Conservation (phyloP, 2,329 filamentous ascomycete genomes). For the Byssothecium circinans region DNA sequence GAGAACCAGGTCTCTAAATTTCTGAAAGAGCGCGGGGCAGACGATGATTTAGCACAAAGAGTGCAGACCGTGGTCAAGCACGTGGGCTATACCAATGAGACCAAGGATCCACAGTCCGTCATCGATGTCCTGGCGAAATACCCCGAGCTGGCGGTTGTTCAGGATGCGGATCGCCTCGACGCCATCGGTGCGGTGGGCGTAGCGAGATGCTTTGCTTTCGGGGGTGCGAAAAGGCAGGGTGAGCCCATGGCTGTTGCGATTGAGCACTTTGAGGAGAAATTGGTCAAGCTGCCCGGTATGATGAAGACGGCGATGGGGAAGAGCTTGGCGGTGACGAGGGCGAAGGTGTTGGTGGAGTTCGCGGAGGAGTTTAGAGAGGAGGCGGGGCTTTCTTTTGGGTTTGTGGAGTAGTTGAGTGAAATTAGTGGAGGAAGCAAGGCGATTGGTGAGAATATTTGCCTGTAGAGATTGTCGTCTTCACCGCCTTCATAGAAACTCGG, state of each 20-base stretch:
- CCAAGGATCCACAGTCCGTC: slow-evolving; percentile 64
- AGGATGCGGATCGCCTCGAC: slow-evolving; percentile 92
- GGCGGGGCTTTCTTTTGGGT: slow-evolving; percentile 13
- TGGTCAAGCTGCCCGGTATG: slow-evolving; percentile 35
- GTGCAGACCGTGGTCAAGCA: slow-evolving; percentile 74
- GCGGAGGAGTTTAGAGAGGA: slow-evolving; percentile 17
- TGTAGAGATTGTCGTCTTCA: too few relatives aligned
- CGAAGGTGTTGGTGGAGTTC: slow-evolving; percentile 18
- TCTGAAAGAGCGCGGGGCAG: slow-evolving; percentile 60
- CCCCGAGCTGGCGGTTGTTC: slow-evolving; percentile 80
- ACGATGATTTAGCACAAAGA: slow-evolving; percentile 60
- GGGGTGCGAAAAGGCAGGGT: slow-evolving; percentile 52
- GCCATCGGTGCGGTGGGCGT: slow-evolving; percentile 86
- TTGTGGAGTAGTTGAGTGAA: too few relatives aligned
- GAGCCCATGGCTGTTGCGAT: slow-evolving; percentile 35
- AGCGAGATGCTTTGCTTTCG: slow-evolving; percentile 74
- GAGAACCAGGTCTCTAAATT: slow-evolving; percentile 59
- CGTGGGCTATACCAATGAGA: slow-evolving; percentile 78
- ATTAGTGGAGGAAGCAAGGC: too few relatives aligned
- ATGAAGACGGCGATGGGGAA: slow-evolving; percentile 40
- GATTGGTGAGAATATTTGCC: too few relatives aligned
- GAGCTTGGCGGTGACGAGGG: slow-evolving; percentile 16
- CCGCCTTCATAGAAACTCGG: too few relatives aligned
- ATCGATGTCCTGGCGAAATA: slow-evolving; percentile 62
- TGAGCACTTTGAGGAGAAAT: slow-evolving; percentile 42